Evolutionary conservation across 768 basidiomycete species (phyloP).

Genomic region (Jaapia argillacea): DNA sequence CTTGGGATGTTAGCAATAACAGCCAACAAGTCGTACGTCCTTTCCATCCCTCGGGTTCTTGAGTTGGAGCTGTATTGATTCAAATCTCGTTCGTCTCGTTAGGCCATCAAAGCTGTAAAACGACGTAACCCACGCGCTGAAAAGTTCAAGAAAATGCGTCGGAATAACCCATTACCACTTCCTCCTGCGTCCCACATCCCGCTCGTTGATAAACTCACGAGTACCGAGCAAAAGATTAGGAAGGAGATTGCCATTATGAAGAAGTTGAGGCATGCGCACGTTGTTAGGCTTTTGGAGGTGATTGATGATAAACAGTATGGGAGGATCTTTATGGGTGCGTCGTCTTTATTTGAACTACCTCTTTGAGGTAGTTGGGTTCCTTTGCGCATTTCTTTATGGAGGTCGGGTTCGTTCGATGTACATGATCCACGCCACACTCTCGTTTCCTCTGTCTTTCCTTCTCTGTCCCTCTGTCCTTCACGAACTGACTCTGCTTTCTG

Average conservation of each 20-base stretch:
- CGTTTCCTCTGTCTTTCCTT: too few species aligned
- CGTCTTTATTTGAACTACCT: conserved; percentile 2
- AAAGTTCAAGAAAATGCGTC: conserved; percentile 39
- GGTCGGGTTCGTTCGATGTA: too few species aligned
- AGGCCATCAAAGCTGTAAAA: conserved; percentile 77
- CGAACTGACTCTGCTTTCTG: neutral
- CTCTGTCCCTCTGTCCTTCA: neutral
- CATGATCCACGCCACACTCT: too few species aligned
- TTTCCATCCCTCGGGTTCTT: conserved; percentile 19
- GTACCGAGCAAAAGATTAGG: conserved; percentile 74
- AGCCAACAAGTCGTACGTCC: conserved; percentile 32
- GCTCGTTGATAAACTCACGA: conserved; percentile 58
- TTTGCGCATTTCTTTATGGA: too few species aligned
- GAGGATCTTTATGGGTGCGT: conserved; percentile 90
- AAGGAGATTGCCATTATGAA: conserved; percentile 99
- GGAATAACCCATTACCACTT: conserved; percentile 31
- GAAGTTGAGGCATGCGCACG: conserved; percentile 83
- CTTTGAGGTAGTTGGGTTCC: too few species aligned
- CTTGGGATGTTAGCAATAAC: conserved; percentile 35
- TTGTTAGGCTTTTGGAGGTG: conserved; percentile 86
- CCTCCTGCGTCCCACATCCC: conserved; percentile 35
- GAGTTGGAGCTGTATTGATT: neutral
- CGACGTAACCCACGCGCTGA: conserved; percentile 64
- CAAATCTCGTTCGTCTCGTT: too few species aligned
- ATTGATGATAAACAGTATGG: conserved; percentile 86